Conservation (phyloP, 768 basidiomycete species). For the Panaeolus papilionaceus region DNA sequence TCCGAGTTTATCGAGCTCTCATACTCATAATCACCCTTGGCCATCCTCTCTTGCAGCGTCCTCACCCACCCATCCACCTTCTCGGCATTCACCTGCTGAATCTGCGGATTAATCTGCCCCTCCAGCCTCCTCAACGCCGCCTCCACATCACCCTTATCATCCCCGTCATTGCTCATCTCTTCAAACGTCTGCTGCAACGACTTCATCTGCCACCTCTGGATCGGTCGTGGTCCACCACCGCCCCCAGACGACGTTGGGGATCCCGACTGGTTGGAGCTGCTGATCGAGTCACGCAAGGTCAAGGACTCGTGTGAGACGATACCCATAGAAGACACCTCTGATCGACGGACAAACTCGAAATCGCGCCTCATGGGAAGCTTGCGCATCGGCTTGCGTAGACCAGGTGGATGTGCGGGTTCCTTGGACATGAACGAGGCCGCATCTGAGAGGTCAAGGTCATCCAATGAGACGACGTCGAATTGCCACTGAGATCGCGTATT, state of each 20-base stretch:
- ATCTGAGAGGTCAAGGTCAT: constrained; percentile 84
- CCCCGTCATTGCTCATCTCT: constrained; percentile 75
- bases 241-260: constrained; percentile 45
- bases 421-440: constrained; percentile 63
- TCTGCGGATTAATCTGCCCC: constrained; percentile 81
- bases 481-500: constrained; percentile 55
- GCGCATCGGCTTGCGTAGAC: constrained; percentile 58
- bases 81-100: constrained; percentile 70
- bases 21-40: constrained; percentile 65
- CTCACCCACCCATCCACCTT: constrained; percentile 88
- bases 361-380: constrained; percentile 78
- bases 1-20: constrained; percentile 67
- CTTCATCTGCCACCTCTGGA: constrained; percentile 87
- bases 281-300: constrained; percentile 57
- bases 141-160: constrained; percentile 75
- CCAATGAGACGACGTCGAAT: constrained; percentile 78
- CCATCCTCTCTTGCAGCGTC: constrained; percentile 70
- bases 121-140: constrained; percentile 82
- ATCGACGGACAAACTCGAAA: constrained; percentile 80
- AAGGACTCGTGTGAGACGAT: constrained; percentile 68
- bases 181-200: constrained; percentile 63
- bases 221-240: constrained; percentile 49
- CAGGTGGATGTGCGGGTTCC: constrained; percentile 51
- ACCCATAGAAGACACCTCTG: constrained; percentile 83
- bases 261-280: constrained; percentile 43